These are phyloP conservation scores for Schoenoplectus tabernaemontani DNA, from an alignment of 202 grass and related monocot species.

Conservation along the genomic window DNA sequence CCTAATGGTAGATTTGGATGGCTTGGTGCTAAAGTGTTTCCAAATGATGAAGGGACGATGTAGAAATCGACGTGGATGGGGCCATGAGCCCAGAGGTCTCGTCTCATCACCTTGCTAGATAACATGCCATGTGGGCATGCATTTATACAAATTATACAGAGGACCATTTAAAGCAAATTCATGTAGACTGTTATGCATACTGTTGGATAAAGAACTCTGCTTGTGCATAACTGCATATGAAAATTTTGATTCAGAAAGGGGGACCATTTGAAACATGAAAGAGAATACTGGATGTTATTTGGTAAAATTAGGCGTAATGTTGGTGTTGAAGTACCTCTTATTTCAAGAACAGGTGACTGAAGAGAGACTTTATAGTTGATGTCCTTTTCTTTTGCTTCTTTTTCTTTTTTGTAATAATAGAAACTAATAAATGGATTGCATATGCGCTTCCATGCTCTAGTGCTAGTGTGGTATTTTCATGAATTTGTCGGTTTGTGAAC, in stretches of 20 bases:
- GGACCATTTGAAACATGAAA: not conserved
- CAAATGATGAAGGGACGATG: not conserved
- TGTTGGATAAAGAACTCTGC: not conserved
- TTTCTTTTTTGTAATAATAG: not conserved
- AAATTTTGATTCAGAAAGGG: not conserved
- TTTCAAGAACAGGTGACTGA: not conserved
- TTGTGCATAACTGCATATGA: not conserved
- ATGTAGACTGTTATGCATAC: not conserved
- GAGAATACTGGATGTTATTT: not conserved
- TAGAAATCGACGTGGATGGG: not conserved
- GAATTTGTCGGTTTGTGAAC: not conserved
- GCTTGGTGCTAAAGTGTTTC: not conserved
- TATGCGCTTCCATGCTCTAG: no score
- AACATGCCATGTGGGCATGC: conserved; percentile 18
- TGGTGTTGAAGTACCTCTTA: not conserved
- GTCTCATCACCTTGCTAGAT: not conserved
- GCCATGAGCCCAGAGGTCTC: not conserved
- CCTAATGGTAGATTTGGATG: not conserved
- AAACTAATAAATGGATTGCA: no score
- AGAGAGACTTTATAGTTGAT: not conserved
- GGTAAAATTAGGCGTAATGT: not conserved
- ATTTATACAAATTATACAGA: conserved; percentile 8
- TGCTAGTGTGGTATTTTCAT: not conserved
- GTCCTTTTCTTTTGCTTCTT: not conserved
- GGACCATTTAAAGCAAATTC: conserved; percentile 6